Conservation (phyloP, 148 eudicot species). For the Camellia lanceoleosa region DNA sequence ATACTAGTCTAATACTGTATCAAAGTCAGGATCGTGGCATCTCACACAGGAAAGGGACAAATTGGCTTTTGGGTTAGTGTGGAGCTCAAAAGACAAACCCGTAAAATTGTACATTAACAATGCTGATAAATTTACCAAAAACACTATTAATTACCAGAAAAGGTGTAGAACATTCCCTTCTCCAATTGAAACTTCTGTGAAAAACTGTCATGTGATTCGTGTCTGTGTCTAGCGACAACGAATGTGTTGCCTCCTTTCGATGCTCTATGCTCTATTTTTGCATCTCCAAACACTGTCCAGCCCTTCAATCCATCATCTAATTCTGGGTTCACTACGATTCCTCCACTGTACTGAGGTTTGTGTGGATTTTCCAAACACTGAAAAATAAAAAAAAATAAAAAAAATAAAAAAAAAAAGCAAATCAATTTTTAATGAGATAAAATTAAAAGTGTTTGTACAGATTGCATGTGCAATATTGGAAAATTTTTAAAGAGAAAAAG, state of each 20-base stretch:
- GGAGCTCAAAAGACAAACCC: no score
- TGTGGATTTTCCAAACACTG: constrained; percentile 60
- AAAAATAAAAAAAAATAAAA: no score
- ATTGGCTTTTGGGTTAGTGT: no score
- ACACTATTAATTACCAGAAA: constrained; percentile 43
- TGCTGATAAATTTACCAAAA: no score
- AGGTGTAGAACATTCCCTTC: constrained; percentile 37
- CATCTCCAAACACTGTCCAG: constrained; percentile 44
- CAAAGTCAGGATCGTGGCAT: no score
- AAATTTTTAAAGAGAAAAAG: background rate
- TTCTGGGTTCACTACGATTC: constrained; percentile 49
- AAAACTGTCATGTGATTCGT: constrained; percentile 25
- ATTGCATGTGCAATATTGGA: background rate
- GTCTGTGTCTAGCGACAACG: constrained; percentile 37
- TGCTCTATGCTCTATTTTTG: constrained; percentile 25
- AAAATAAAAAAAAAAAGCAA: background rate
- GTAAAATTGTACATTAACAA: no score
- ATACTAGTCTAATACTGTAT: no score
- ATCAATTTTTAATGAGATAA: background rate
- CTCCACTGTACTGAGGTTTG: constrained; percentile 58
- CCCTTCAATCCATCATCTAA: constrained; percentile 43
- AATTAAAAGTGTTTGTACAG: background rate
- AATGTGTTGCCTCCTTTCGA: constrained; percentile 39
- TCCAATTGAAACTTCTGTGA: constrained; percentile 36
- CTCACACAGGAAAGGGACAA: no score